A percentile compares a stretch with the other conserved stretches of the same genome.
phyloP scores from a whole-genome alignment of 345 rosid species.

The Trapa incisa region DNA sequence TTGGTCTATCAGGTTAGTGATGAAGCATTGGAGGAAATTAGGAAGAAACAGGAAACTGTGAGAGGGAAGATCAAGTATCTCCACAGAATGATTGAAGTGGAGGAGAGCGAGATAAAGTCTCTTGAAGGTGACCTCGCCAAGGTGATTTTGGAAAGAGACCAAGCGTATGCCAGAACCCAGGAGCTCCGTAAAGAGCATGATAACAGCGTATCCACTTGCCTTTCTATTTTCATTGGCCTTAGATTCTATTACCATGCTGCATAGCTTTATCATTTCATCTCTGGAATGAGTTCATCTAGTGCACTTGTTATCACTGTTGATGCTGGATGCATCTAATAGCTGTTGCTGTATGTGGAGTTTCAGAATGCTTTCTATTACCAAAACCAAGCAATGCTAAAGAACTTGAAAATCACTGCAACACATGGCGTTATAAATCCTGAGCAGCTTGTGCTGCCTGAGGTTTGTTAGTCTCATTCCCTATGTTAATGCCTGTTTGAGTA shows the following conservation, averaged over 20 bases:
- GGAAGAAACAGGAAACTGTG: slow-evolving; percentile 63
- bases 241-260: not conserved
- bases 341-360: not conserved
- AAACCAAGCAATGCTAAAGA: slow-evolving; percentile 29
- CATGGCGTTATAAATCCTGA: slow-evolving; percentile 43
- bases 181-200: slow-evolving; percentile 55
- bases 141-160: slow-evolving; percentile 47
- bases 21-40: slow-evolving; percentile 71
- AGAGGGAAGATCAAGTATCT: slow-evolving; percentile 42
- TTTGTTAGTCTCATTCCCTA: slow-evolving; percentile 8
- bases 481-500: not conserved
- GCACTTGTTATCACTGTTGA: not conserved
- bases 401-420: slow-evolving; percentile 45
- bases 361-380: slow-evolving; percentile 47
- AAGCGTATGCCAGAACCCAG: slow-evolving; percentile 35
- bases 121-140: slow-evolving; percentile 43
- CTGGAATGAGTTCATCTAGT: not conserved
- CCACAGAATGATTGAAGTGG: slow-evolving; percentile 38
- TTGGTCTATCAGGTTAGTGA: slow-evolving; percentile 48
- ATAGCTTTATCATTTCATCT: not conserved
- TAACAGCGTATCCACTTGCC: slow-evolving; percentile 37
- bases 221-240: not conserved
- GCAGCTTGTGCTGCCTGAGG: slow-evolving; percentile 43
- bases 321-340: too few species aligned
- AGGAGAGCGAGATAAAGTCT: slow-evolving; percentile 40